These are phyloP conservation scores for Pythium folliculosum DNA, from an alignment of 352 stramenopile genomes.

Conservation along the genomic window DNA sequence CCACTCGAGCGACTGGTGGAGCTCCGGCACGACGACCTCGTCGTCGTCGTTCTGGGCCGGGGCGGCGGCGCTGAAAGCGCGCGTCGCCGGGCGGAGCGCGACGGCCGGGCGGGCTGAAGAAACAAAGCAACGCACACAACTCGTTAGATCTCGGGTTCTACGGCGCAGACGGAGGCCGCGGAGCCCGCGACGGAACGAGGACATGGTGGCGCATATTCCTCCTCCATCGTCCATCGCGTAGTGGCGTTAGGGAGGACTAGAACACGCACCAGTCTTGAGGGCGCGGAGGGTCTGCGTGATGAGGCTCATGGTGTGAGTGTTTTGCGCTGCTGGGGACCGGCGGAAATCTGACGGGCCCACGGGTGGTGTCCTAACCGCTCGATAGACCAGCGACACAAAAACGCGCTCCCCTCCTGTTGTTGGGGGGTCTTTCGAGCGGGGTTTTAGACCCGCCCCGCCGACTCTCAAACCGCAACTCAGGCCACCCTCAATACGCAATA, in stretches of 20 bases:
- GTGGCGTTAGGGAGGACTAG: background rate
- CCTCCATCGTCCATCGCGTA: no score
- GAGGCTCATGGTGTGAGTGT: slow-evolving; percentile 66
- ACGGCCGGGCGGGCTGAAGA: slow-evolving; percentile 52
- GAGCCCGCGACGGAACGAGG: background rate
- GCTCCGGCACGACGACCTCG: slow-evolving; percentile 82
- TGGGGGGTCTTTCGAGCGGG: slow-evolving; percentile 3
- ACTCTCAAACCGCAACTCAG: slow-evolving; percentile 3
- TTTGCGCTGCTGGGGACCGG: slow-evolving; percentile 31
- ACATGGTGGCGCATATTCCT: background rate
- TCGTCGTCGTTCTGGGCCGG: slow-evolving; percentile 56
- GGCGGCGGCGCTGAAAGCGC: slow-evolving; percentile 56
- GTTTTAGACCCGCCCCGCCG: background rate
- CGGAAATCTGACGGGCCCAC: slow-evolving; percentile 40
- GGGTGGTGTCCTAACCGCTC: slow-evolving; percentile 22
- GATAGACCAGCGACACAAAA: slow-evolving; percentile 34
- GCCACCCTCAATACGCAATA: slow-evolving; percentile 7
- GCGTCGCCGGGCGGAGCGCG: slow-evolving; percentile 49
- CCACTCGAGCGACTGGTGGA: slow-evolving; percentile 86
- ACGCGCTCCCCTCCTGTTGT: slow-evolving; percentile 15
- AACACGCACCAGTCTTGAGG: slow-evolving; percentile 72
- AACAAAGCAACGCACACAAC: background rate
- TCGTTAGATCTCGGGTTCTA: slow-evolving; percentile 17
- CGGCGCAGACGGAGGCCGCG: background rate
- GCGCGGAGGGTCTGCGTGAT: slow-evolving; percentile 78